Conservation (phyloP, 2,329 filamentous ascomycete species). For the Aspergillus terreus region DNA sequence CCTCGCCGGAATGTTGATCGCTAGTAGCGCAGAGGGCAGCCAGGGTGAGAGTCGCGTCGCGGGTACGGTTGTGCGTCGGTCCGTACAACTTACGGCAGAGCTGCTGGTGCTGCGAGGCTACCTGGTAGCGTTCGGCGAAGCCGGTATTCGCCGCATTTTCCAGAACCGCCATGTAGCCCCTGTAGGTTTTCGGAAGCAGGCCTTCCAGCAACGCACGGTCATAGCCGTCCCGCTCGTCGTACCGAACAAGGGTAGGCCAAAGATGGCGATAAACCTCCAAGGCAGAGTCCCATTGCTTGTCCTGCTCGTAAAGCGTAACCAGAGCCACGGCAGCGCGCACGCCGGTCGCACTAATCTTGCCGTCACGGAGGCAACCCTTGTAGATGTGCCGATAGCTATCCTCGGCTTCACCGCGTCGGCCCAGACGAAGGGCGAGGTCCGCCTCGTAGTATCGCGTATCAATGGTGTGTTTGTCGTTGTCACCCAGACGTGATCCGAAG, state of each 20-base stretch:
- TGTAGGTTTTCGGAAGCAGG: slow-evolving; percentile 45
- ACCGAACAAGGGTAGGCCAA: slow-evolving; percentile 46
- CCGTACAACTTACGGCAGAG: slow-evolving; percentile 41
- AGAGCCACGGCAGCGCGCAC: slow-evolving; percentile 47
- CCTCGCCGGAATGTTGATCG: slow-evolving; percentile 43
- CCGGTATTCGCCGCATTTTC: slow-evolving; percentile 40
- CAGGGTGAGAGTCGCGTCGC: slow-evolving; percentile 37
- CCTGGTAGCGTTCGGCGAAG: slow-evolving; percentile 43
- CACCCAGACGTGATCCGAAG: slow-evolving; percentile 26
- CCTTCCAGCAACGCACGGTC: slow-evolving; percentile 35
- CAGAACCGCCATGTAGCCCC: slow-evolving; percentile 48
- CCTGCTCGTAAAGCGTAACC: slow-evolving; percentile 43
- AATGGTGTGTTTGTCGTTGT: slow-evolving; percentile 44
- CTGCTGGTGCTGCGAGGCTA: slow-evolving; percentile 49
- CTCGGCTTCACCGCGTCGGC: slow-evolving; percentile 26
- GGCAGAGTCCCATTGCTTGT: slow-evolving; percentile 45
- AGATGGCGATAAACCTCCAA: slow-evolving; percentile 45
- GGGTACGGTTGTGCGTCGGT: slow-evolving; percentile 31
- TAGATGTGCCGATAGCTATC: slow-evolving; percentile 47
- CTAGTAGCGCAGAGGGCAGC: slow-evolving; percentile 47
- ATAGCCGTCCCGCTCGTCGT: slow-evolving; percentile 39
- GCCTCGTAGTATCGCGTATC: slow-evolving; percentile 48
- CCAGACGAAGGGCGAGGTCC: slow-evolving; percentile 44
- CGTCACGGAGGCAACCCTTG: slow-evolving; percentile 28
- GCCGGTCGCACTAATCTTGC: slow-evolving; percentile 35